Conservation (phyloP, 306 rosid species). For the Corylus heterophylla region DNA sequence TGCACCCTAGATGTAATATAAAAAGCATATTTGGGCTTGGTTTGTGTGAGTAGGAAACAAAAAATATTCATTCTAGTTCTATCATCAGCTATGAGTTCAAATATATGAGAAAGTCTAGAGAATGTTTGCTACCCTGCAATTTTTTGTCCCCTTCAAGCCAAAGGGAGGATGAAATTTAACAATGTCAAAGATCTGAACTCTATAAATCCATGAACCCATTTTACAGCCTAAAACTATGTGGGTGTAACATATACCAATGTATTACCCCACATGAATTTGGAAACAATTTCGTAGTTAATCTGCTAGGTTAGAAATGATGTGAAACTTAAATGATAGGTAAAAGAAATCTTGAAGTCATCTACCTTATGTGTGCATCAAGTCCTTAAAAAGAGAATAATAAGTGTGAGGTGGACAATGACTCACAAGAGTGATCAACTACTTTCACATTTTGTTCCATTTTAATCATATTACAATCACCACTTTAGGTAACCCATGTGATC, state of each 20-base stretch:
- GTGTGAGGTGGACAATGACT: too few species aligned
- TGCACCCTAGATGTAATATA: too few species aligned
- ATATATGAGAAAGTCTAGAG: too few species aligned
- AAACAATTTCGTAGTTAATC: not conserved
- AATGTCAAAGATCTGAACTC: not conserved
- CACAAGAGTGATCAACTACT: not conserved
- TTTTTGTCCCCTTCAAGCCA: not conserved
- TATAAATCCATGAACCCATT: not conserved
- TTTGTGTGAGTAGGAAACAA: too few species aligned
- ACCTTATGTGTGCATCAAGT: not conserved
- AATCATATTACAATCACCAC: not conserved
- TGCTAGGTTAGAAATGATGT: not conserved
- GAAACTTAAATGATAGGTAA: not conserved
- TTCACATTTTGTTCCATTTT: not conserved
- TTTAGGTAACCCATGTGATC: too few species aligned
- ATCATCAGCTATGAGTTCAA: too few species aligned
- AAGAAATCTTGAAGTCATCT: not conserved
- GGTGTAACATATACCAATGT: not conserved
- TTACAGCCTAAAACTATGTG: not conserved
- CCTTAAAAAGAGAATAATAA: not conserved
- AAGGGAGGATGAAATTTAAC: not conserved
- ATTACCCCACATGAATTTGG: not conserved
- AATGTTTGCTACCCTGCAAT: too few species aligned
- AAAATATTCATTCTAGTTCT: too few species aligned
- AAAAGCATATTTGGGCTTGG: too few species aligned